Evolutionary conservation across 108 stramenopile genomes (phyloP).

Genomic region (Cylindrotheca fusiformis): DNA sequence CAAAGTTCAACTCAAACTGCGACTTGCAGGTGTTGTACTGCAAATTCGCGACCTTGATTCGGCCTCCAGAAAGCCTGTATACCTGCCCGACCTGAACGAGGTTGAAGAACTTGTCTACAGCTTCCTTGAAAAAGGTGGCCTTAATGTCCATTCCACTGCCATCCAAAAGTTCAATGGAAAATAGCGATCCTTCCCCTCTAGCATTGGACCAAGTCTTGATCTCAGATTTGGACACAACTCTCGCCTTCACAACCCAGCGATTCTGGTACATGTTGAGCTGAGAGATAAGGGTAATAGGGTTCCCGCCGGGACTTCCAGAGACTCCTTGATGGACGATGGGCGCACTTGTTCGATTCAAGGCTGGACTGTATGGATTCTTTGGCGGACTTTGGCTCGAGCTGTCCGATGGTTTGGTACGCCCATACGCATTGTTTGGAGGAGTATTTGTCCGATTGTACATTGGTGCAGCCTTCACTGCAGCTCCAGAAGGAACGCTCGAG

Average conservation of each 20-base stretch:
- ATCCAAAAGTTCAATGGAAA: conserved; percentile 88
- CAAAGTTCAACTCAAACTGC: conserved; percentile 93
- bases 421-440: conserved; percentile 13
- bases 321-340: conserved; percentile 51
- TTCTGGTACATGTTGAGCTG: conserved; percentile 95
- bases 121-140: conserved; percentile 96
- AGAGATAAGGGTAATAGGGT: conserved; percentile 77
- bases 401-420: conserved; percentile 4
- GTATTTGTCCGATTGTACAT: conserved; percentile 56
- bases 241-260: conserved; percentile 88
- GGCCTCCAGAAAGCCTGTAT: conserved; percentile 90
- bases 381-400: conserved; percentile 50
- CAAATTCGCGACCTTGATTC: conserved; percentile 93
- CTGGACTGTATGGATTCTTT: conserved; percentile 18
- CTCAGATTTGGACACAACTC: conserved; percentile 85
- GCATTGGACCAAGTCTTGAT: conserved; percentile 92
- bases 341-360: not conserved
- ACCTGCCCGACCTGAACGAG: conserved; percentile 84
- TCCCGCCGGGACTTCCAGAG: conserved; percentile 24
- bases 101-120: conserved; percentile 86
- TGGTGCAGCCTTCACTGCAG: conserved; percentile 23
- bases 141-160: conserved; percentile 84
- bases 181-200: conserved; percentile 89
- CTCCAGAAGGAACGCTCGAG: conserved; percentile 5
- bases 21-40: conserved; percentile 91